A percentile compares a stretch with the other conserved stretches of the same genome.
phyloP scores from a whole-genome alignment of 2,329 filamentous ascomycete genomes.

The Cercospora zeae-maydis region DNA sequence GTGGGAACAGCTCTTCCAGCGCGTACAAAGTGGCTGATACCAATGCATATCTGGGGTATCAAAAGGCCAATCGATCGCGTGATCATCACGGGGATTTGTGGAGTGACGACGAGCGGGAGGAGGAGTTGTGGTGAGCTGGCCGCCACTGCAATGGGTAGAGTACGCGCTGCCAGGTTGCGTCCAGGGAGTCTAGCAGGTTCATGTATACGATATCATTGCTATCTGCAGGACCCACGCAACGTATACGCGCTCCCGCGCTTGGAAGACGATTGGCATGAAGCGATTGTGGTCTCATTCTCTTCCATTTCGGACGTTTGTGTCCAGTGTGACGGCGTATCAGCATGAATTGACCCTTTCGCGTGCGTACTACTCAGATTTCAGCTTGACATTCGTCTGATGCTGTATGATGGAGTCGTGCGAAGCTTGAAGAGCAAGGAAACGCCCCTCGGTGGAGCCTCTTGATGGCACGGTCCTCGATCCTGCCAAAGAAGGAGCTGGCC shows the following conservation, averaged over 20 bases:
- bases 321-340: not conserved
- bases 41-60: conserved; percentile 37
- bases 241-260: not conserved
- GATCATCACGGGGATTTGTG: conserved; percentile 28
- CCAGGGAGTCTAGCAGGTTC: not conserved
- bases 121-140: conserved; percentile 32
- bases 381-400: too few species aligned
- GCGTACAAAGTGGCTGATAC: conserved; percentile 36
- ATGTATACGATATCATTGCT: conserved; percentile 7
- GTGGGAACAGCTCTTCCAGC: conserved; percentile 13
- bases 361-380: too few species aligned
- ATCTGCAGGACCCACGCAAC: conserved; percentile 6
- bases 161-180: not conserved
- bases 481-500: too few species aligned
- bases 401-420: too few species aligned
- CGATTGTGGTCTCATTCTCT: not conserved
- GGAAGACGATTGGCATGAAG: not conserved
- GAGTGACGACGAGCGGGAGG: conserved; percentile 33
- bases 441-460: too few species aligned
- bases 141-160: not conserved
- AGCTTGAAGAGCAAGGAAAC: too few species aligned
- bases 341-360: not conserved
- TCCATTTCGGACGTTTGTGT: not conserved
- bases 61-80: conserved; percentile 29
- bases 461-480: too few species aligned